Evolutionary conservation across 2,329 filamentous ascomycete species (phyloP).

Genomic region (Xylariaceae sp.): DNA sequence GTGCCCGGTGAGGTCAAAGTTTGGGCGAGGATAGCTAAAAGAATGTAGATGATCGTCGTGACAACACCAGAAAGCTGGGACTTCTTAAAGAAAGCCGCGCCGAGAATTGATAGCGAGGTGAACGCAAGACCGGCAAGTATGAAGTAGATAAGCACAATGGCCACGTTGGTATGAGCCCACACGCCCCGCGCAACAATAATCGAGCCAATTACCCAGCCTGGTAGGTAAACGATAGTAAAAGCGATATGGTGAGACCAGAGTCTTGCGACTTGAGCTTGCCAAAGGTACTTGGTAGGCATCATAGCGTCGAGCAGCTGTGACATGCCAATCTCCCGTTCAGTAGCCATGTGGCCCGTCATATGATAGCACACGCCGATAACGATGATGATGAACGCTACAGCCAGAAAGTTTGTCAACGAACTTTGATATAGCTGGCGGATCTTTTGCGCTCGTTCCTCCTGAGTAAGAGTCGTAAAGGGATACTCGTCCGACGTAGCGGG

Average conservation of each 20-base stretch:
- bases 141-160: conserved; percentile 75
- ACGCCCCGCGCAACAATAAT: conserved; percentile 67
- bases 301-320: conserved; percentile 88
- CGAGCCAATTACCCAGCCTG: conserved; percentile 81
- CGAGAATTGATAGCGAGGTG: conserved; percentile 80
- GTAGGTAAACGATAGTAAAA: conserved; percentile 79
- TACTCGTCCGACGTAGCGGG: conserved; percentile 66
- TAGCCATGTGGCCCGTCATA: conserved; percentile 82
- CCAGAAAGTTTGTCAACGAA: conserved; percentile 76
- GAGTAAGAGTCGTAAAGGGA: conserved; percentile 75
- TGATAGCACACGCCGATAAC: conserved; percentile 87
- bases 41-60: conserved; percentile 72
- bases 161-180: conserved; percentile 67
- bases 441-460: conserved; percentile 66
- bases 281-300: conserved; percentile 77
- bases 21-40: conserved; percentile 84
- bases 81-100: conserved; percentile 83
- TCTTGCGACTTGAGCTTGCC: conserved; percentile 80
- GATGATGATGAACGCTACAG: conserved; percentile 77
- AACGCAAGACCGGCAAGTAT: conserved; percentile 78
- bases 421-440: conserved; percentile 75
- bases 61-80: conserved; percentile 87
- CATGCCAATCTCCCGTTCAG: conserved; percentile 86
- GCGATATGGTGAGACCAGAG: conserved; percentile 79
- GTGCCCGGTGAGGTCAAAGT: conserved; percentile 68